Evolutionary conservation across 257 asterid species (phyloP), one percentile per base, ranked within the genome.

Genomic region (Anisodus tanguticus): DNA sequence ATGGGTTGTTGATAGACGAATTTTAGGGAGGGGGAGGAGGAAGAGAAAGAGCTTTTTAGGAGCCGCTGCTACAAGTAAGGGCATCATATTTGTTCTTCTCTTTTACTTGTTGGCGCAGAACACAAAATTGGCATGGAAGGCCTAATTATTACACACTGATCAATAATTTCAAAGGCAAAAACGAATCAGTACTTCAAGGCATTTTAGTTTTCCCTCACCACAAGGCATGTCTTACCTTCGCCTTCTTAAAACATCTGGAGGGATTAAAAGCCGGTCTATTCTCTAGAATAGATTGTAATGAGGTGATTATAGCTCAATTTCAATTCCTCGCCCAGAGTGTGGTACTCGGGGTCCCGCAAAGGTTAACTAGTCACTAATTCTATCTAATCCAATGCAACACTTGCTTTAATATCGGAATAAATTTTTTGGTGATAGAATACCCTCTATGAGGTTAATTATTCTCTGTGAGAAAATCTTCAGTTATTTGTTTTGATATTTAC

Each of bases 361-460:
- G 41, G 11, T n/a, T 72, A 72, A 72, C 80, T 45, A 71, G 41
- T 10, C 59, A 10, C 10, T 72, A 49, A 5, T 72, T 72, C 59
- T 72, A 72, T 72, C 80, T 45, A 72, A 10, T 47, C 59, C 80
- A 72, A 12, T 19, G 80, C 59, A 72, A 72, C 19, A 5, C 59
- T 72, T 47, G 80, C 6, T 19, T 72, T 22, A 72, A 72, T 7
- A 47, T 19, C 41, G 9, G 80, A 72, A 47, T 72, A 19, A 72
- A 0, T 22, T 2, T 45, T n/a, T 72, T 19, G 47, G 60, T 47
- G 47, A 47, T 11, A 11, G 6, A 11, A 10, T 47, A 72, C 2
- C 79, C 5, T 10, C 6, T 64, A 64, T 31, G n/a, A 35, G 35
- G 10, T 31, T 35, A 66, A 31, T 66, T 66, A 15, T 66, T 66